These are phyloP conservation scores for Pseudogymnoascus destructans DNA, from an alignment of 2,329 filamentous ascomycete species.

Conservation along the genomic window DNA sequence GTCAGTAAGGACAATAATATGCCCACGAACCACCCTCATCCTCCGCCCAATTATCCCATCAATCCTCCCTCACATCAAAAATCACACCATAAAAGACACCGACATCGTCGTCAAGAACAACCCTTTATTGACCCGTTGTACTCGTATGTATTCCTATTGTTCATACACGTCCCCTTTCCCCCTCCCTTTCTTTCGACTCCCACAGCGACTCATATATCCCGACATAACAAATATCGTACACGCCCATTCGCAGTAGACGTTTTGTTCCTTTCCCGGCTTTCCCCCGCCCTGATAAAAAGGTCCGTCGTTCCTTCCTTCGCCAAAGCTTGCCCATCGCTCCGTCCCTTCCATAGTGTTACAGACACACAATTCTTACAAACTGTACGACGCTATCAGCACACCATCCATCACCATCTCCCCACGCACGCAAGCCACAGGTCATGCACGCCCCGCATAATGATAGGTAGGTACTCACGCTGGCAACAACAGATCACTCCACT, in stretches of 20 bases:
- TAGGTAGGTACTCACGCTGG: slow-evolving; percentile 39
- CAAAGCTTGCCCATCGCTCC: neutral
- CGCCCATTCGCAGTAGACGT: neutral
- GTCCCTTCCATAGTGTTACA: neutral
- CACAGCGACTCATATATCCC: neutral
- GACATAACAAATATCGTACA: slow-evolving; percentile 2
- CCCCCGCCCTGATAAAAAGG: neutral
- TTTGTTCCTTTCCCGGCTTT: neutral
- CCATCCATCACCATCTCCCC: neutral
- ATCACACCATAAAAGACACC: neutral
- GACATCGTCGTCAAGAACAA: neutral
- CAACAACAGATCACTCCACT: slow-evolving; percentile 53
- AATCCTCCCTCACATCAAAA: neutral
- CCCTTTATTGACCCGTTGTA: slow-evolving; percentile 1
- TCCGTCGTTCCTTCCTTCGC: neutral
- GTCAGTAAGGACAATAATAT: neutral
- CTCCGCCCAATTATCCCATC: neutral
- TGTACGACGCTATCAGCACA: neutral
- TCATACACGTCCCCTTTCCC: neutral
- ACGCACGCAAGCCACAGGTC: neutral
- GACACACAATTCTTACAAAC: neutral
- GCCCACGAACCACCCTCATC: neutral
- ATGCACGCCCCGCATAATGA: neutral
- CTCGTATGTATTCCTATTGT: slow-evolving; percentile 2
- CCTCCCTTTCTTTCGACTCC: neutral